A percentile compares a stretch with the other conserved stretches of the same genome.
Evolutionary conservation across 1,284 basidiomycete species (phyloP).

Genomic region (Somion occarium): DNA sequence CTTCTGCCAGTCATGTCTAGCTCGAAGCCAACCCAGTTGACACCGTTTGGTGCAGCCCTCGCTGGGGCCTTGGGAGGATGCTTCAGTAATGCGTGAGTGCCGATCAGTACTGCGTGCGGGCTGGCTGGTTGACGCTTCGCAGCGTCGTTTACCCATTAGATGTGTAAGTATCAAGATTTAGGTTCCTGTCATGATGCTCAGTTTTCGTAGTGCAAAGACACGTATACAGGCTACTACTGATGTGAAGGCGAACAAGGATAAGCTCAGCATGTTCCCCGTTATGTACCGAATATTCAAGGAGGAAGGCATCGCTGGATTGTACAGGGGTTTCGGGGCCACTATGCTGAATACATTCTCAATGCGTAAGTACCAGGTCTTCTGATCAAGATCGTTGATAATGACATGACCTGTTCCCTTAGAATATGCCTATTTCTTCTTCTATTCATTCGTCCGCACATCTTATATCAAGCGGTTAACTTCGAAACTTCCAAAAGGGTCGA

Average conservation of each 20-base stretch:
- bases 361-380: conserved; percentile 79
- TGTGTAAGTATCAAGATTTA: conserved; percentile 52
- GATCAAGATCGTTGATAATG: no score
- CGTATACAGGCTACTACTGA: conserved; percentile 77
- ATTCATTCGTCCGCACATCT: conserved; percentile 82
- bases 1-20: conserved; percentile 43
- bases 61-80: conserved; percentile 94
- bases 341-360: conserved; percentile 97
- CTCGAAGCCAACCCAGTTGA: conserved; percentile 61
- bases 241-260: conserved; percentile 45
- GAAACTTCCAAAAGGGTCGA: conserved; percentile 52
- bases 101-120: no score
- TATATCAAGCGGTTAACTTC: conserved; percentile 70
- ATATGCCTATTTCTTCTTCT: conserved; percentile 99
- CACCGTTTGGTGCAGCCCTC: conserved; percentile 89
- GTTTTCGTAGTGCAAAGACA: conserved; percentile 77
- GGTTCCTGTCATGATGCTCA: not conserved
- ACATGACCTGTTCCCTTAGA: no score
- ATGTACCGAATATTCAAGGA: conserved; percentile 68
- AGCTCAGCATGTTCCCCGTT: conserved; percentile 61
- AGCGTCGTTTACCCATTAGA: conserved; percentile 96
- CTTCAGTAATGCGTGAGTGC: conserved; percentile 85
- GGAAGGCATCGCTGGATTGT: conserved; percentile 81
- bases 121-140: conserved; percentile 1
- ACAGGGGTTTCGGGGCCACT: conserved; percentile 93